A percentile compares a stretch with the other conserved stretches of the same genome.
Conservation (phyloP, 768 basidiomycete species). For the Cubamyces lactineus region DNA sequence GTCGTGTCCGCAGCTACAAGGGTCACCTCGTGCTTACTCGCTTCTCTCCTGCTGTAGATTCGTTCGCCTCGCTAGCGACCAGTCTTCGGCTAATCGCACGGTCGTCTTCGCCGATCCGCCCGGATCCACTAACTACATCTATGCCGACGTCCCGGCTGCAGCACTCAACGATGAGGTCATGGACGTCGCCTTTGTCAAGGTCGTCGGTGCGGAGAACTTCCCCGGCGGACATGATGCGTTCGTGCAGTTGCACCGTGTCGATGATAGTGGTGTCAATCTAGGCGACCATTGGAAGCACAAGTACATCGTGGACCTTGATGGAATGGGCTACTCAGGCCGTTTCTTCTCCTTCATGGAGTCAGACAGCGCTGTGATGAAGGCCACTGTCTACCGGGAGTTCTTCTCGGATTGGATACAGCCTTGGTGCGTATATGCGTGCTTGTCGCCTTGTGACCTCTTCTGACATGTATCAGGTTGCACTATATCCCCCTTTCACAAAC, state of each 20-base stretch:
- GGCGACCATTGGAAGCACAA: slow-evolving; percentile 93
- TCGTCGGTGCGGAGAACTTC: slow-evolving; percentile 69
- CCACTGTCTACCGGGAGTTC: slow-evolving; percentile 90
- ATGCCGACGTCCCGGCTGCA: slow-evolving; percentile 59
- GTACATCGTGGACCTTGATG: slow-evolving; percentile 88
- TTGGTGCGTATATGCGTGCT: slow-evolving; percentile 52
- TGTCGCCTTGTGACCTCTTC: not conserved
- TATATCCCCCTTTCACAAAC: slow-evolving; percentile 89
- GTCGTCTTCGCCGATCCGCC: slow-evolving; percentile 74
- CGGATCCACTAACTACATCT: slow-evolving; percentile 56
- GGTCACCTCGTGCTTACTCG: not conserved
- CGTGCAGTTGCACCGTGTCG: slow-evolving; percentile 65
- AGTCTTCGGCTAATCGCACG: slow-evolving; percentile 55
- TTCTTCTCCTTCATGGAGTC: slow-evolving; percentile 86
- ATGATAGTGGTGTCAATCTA: slow-evolving; percentile 73
- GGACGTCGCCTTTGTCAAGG: slow-evolving; percentile 86
- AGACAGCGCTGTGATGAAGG: slow-evolving; percentile 88
- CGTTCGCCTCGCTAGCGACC: slow-evolving; percentile 75
- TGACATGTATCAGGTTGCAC: slow-evolving; percentile 68
- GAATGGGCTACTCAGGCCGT: slow-evolving; percentile 92
- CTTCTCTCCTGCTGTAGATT: slow-evolving; percentile 46
- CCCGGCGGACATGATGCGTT: slow-evolving; percentile 75
- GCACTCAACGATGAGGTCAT: slow-evolving; percentile 78
- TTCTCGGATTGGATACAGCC: slow-evolving; percentile 92
- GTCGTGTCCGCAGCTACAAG: slow-evolving; percentile 17